Evolutionary conservation across 768 basidiomycete genomes (phyloP).

Genomic region (Exidia glandulosa): DNA sequence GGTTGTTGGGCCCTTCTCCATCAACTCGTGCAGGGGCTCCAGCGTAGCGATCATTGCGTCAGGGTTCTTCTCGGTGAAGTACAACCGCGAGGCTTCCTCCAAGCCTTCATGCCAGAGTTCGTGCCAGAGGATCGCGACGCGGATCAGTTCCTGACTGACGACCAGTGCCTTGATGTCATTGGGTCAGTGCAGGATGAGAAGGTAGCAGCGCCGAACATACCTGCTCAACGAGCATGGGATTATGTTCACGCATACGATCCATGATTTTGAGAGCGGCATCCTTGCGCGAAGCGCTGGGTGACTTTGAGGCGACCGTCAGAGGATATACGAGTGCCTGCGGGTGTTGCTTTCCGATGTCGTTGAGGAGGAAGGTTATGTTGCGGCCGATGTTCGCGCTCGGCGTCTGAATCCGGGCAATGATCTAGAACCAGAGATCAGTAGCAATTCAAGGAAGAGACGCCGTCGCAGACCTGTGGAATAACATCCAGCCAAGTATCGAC

Average conservation of each 20-base stretch:
- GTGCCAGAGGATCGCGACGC: constrained; percentile 97
- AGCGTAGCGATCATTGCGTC: constrained; percentile 92
- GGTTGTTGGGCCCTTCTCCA: constrained; percentile 91
- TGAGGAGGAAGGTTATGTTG: constrained; percentile 80
- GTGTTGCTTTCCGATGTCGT: constrained; percentile 90
- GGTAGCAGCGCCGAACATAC: constrained; percentile 25
- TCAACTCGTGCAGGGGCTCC: constrained; percentile 84
- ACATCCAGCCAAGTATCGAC: constrained; percentile 99
- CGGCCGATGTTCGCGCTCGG: constrained; percentile 77
- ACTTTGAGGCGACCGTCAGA: constrained; percentile 92
- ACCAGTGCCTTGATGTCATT: constrained; percentile 49
- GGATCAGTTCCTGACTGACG: constrained; percentile 89
- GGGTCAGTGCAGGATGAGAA: not conserved
- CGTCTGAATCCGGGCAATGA: constrained; percentile 96
- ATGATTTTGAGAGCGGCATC: constrained; percentile 80
- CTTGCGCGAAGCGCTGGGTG: constrained; percentile 71
- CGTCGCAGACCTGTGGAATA: constrained; percentile 72
- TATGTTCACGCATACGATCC: constrained; percentile 86
- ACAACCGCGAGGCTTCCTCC: constrained; percentile 92
- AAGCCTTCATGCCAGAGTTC: constrained; percentile 98
- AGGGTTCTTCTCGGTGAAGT: constrained; percentile 94
- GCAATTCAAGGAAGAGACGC: not conserved
- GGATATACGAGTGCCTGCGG: constrained; percentile 96
- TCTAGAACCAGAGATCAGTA: constrained; percentile 38
- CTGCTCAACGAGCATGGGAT: constrained; percentile 76